Evolutionary conservation across 2,329 filamentous ascomycete genomes (phyloP).

Genomic region (Cercospora citrullina): DNA sequence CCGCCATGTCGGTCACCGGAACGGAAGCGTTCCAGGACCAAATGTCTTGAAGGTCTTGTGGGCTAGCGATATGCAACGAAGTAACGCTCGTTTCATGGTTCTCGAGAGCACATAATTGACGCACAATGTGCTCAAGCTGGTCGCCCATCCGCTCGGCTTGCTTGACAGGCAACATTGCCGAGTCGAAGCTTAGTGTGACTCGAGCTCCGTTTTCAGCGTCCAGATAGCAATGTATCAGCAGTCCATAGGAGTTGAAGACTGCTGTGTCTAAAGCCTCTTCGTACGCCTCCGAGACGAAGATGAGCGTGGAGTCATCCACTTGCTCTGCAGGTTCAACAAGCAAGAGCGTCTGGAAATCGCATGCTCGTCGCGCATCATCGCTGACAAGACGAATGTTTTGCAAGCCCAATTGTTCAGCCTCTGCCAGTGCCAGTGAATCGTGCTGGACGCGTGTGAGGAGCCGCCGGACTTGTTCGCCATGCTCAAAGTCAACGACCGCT

Average conservation of each 20-base stretch:
- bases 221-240: neutral
- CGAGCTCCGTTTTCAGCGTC: neutral
- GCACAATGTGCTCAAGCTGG: constrained; percentile 4
- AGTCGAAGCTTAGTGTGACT: constrained; percentile 7
- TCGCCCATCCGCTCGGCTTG: neutral
- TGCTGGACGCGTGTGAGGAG: constrained; percentile 12
- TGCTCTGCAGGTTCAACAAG: constrained; percentile 42
- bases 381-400: neutral
- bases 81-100: neutral
- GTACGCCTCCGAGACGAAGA: neutral
- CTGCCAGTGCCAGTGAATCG: constrained; percentile 15
- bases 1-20: constrained; percentile 20
- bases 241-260: constrained; percentile 4
- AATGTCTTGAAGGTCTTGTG: constrained; percentile 18
- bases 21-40: constrained; percentile 23
- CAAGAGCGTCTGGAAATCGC: constrained; percentile 57
- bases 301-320: neutral
- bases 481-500: neutral
- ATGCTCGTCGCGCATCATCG: constrained; percentile 41
- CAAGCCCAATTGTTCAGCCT: constrained; percentile 19
- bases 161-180: neutral
- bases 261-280: neutral
- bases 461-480: neutral
- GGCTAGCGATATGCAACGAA: neutral
- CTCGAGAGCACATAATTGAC: neutral